Conservation (phyloP, 192 early-diverging fungal genomes). For the Backusella mclennaniae region DNA sequence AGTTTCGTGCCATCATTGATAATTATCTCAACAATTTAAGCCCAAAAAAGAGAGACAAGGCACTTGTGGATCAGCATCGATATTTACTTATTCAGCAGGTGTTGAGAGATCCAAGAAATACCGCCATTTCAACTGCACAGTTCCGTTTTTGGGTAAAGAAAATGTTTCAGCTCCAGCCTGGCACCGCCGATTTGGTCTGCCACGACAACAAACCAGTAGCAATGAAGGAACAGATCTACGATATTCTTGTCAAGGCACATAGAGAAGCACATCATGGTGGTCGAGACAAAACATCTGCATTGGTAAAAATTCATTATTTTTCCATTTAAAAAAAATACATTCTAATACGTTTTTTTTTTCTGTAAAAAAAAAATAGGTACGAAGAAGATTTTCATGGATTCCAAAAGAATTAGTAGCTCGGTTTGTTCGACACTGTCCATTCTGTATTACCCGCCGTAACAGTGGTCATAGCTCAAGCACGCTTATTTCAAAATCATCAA, state of each 20-base stretch:
- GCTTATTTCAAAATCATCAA: constrained; percentile 21
- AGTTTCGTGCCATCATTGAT: constrained; percentile 45
- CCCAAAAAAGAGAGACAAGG: constrained; percentile 55
- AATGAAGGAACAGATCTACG: constrained; percentile 50
- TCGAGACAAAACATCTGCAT: constrained; percentile 55
- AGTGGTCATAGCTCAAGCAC: constrained; percentile 31
- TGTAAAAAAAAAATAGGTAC: constrained; percentile 14
- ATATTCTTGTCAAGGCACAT: constrained; percentile 50
- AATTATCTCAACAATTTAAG: constrained; percentile 48
- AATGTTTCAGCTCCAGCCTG: constrained; percentile 46
- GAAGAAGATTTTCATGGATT: constrained; percentile 37
- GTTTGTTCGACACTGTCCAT: constrained; percentile 42
- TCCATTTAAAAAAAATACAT: background rate
- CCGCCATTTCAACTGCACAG: constrained; percentile 52
- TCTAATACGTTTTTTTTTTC: background rate
- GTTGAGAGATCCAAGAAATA: constrained; percentile 49
- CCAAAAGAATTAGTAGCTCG: constrained; percentile 38
- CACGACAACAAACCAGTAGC: constrained; percentile 55
- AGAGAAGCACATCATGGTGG: constrained; percentile 52
- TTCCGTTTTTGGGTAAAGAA: constrained; percentile 60
- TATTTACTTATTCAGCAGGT: constrained; percentile 53
- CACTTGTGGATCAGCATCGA: constrained; percentile 44
- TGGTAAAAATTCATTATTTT: constrained; percentile 28
- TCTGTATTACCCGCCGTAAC: constrained; percentile 37
- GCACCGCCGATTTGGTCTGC: constrained; percentile 41